Percentiles rank a stretch among this genome's conserved stretches.
Conservation (phyloP, 805 yeast species). For the Metschnikowia proteae region DNA sequence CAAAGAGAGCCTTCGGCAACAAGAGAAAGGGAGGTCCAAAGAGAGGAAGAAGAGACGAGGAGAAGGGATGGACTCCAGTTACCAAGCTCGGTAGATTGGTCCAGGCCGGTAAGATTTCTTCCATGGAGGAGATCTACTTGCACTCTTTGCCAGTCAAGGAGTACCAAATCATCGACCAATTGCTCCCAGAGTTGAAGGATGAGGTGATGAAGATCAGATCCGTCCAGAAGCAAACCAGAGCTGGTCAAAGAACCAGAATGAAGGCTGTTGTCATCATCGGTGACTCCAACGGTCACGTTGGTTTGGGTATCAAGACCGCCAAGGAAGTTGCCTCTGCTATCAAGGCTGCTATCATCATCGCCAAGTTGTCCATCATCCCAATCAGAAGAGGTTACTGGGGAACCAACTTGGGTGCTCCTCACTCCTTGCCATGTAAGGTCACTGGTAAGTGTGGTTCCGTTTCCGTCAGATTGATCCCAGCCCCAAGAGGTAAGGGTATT, state of each 20-base stretch:
- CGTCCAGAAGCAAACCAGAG: constrained; percentile 99
- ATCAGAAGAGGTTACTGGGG: constrained; percentile 99
- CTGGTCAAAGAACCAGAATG: constrained; percentile 99
- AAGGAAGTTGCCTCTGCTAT: constrained; percentile 99
- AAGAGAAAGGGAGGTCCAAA: constrained; percentile 51
- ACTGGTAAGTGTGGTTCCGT: constrained; percentile 99
- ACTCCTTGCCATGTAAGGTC: constrained; percentile 95
- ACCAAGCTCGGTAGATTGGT: constrained; percentile 99
- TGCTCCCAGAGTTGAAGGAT: constrained; percentile 93
- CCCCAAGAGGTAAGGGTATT: constrained; percentile 99
- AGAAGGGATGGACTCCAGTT: constrained; percentile 99
- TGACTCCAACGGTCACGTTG: constrained; percentile 99
- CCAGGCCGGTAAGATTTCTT: constrained; percentile 94
- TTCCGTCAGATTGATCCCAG: constrained; percentile 96
- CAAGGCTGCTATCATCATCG: constrained; percentile 99
- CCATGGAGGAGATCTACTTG: constrained; percentile 97
- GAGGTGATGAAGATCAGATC: constrained; percentile 99
- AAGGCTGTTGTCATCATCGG: constrained; percentile 99
- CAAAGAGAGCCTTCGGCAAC: constrained; percentile 53
- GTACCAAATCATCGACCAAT: constrained; percentile 95
- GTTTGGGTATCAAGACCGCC: constrained; percentile 99
- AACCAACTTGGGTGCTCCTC: constrained; percentile 98
- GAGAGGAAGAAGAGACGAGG: constrained; percentile 75
- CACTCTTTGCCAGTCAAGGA: constrained; percentile 99
- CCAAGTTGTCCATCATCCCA: constrained; percentile 97